Evolutionary conservation across 2,329 filamentous ascomycete genomes (phyloP), one percentile per base, ranked within the genome.

Genomic region (Teratosphaeria epicoccoides): DNA sequence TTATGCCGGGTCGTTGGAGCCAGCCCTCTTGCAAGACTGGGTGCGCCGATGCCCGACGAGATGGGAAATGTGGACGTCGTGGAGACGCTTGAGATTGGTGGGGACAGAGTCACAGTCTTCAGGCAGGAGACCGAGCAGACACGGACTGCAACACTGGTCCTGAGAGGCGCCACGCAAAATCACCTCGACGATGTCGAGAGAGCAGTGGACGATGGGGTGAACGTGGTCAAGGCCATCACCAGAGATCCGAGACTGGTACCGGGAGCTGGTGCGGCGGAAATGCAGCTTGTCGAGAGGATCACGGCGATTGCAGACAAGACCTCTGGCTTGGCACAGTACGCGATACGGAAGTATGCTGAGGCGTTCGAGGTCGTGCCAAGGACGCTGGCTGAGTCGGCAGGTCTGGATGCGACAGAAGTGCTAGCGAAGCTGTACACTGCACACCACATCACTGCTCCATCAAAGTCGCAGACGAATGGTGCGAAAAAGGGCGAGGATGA

Each of bases 11-110:
- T 98, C 23, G 91, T 97, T 49, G 91, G 91, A 57, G 93, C 93
- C 52, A 96, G 93, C 12, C 93, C 93, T n/a, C 80, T 98, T 56
- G 94, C 94, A 49, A 85, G 93, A 63, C 78, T 98, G 46, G 93
- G 93, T 58, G 93, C 94, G 14, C 93, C 93, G 44, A 98, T 98
- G 93, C 93, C 94, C n/a, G 93, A 98, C 62, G 93, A 98, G 78
- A 97, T 95, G 90, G 93, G 93, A 59, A 85, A 74, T 63, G 83
- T 98, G 57, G 93, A 98, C 68, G 72, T 98, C 52, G 93, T 98
- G 26, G 93, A 98, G 79, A 97, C 94, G 1, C 79, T 94, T 44
- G 93, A 98, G 73, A 97, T 98, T 68, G 93, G 93, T 58, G 93
- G 93, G 62, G 93, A 98, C 76, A 86, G 93, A 56, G 94, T 98